Evolutionary conservation across 1,284 basidiomycete species (phyloP), one percentile per base, ranked within the genome.

Genomic region (Ceratobasidium sp.): DNA sequence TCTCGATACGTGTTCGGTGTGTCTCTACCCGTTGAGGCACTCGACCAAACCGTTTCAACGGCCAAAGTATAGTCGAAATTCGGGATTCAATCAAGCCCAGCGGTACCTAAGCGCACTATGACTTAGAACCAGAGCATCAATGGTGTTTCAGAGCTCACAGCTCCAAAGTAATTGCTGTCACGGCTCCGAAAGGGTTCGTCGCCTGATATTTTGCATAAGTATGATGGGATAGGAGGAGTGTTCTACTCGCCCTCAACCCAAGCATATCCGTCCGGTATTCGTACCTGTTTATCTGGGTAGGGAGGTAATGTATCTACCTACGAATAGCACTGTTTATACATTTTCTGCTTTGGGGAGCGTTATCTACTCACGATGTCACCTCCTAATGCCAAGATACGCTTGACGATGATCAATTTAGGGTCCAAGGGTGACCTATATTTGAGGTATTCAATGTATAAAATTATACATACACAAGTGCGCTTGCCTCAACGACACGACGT

Each of bases 301-400:
- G 75, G 75, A 19, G 75, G 75, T 4, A 74, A 39, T 27, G 75
- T 76, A 9, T 68, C 48, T 24, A 76, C 75, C 75, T 76, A 43
- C 8, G 19, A 22, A 34, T 37, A 8, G 39, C 6, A 39, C 2
- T 14, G n/a, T 11, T 34, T 29, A 22, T 7, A 8, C 22, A 46
- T 22, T 11, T n/a, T 4, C 29, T 16, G n/a, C 37, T 19, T 34
- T 13, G 8, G 41, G 31, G 39, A 39, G 19, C 2, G 7, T 13
- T 31, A 16, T 53, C 16, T 29, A 53, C 72, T 68, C 34, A 74
- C 75, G 22, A 41, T 39, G 31, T 76, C 75, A 5, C 75, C 75
- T 73, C 73, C 75, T 16, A 76, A 56, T n/a, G 75, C 75, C 46
- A 76, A 48, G 49, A 76, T 76, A 22, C 75, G 75, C 43, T 76